Conservation (phyloP, 2,329 filamentous ascomycete species). For the Aspergillus fijiensis region DNA sequence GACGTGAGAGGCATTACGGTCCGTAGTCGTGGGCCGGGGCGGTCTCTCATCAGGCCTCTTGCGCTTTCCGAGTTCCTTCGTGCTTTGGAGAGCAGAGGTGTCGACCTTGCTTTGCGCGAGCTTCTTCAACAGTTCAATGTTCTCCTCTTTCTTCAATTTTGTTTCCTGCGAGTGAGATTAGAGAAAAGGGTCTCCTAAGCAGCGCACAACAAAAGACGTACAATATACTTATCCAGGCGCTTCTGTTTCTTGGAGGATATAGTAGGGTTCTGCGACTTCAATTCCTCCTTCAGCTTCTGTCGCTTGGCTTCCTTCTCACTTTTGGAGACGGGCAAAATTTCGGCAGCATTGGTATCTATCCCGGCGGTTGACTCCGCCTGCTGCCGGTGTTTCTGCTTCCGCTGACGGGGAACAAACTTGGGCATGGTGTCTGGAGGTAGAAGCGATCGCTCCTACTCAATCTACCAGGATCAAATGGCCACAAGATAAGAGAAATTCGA, state of each 20-base stretch:
- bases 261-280: constrained; percentile 55
- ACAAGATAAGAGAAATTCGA: constrained; percentile 10
- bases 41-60: constrained; percentile 57
- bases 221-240: constrained; percentile 67
- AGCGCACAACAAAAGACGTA: constrained; percentile 30
- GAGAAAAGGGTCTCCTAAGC: not conserved
- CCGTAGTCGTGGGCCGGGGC: constrained; percentile 12
- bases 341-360: constrained; percentile 49
- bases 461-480: not conserved
- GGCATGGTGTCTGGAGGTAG: constrained; percentile 34
- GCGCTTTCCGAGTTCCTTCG: constrained; percentile 70
- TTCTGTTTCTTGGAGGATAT: constrained; percentile 66
- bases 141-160: constrained; percentile 94
- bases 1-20: constrained; percentile 26
- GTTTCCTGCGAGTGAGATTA: constrained; percentile 60
- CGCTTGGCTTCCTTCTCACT: constrained; percentile 55
- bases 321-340: constrained; percentile 49
- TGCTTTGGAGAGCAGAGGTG: constrained; percentile 76
- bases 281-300: constrained; percentile 53
- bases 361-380: constrained; percentile 27
- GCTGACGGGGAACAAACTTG: constrained; percentile 56
- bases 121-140: constrained; percentile 77
- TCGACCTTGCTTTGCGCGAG: constrained; percentile 77
- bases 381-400: constrained; percentile 55
- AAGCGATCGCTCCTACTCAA: constrained; percentile 12